Percentiles rank a stretch among this genome's conserved stretches.
Conservation (phyloP, 192 early-diverging fungal species). For the Rhizoclosmatium sp. region DNA sequence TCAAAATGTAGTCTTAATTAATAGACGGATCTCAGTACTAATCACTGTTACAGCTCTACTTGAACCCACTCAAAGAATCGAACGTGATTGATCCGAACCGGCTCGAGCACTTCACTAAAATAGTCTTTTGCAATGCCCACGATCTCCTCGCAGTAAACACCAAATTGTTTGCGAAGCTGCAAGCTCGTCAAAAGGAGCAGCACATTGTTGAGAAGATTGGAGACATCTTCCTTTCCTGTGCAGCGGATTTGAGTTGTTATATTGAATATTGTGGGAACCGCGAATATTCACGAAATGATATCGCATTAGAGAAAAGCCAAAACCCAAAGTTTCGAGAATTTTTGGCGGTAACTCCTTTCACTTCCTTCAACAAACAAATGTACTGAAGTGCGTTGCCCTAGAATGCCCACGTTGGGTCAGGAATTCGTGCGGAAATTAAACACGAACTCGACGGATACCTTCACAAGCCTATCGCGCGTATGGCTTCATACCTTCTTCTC, state of each 20-base stretch:
- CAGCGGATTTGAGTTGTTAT: constrained; percentile 77
- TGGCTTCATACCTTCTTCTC: constrained; percentile 87
- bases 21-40: neutral
- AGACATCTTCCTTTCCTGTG: constrained; percentile 81
- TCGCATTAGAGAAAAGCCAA: constrained; percentile 79
- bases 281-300: constrained; percentile 78
- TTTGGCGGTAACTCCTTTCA: constrained; percentile 61
- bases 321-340: constrained; percentile 78
- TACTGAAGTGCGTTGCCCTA: neutral
- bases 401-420: neutral
- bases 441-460: constrained; percentile 19
- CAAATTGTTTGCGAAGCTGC: constrained; percentile 44
- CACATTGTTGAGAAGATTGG: constrained; percentile 85
- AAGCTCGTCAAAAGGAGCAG: constrained; percentile 55
- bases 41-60: constrained; percentile 39
- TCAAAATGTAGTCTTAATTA: constrained; percentile 56
- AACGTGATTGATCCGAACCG: constrained; percentile 72
- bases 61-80: constrained; percentile 46
- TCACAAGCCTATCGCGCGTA: constrained; percentile 76
- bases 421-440: constrained; percentile 12
- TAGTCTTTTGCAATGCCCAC: constrained; percentile 58
- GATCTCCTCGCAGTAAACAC: constrained; percentile 50
- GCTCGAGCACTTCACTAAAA: constrained; percentile 74
- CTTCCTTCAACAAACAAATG: neutral
- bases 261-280: constrained; percentile 89